Conservation (phyloP, 2,329 filamentous ascomycete species). For the Claviceps purpurea region DNA sequence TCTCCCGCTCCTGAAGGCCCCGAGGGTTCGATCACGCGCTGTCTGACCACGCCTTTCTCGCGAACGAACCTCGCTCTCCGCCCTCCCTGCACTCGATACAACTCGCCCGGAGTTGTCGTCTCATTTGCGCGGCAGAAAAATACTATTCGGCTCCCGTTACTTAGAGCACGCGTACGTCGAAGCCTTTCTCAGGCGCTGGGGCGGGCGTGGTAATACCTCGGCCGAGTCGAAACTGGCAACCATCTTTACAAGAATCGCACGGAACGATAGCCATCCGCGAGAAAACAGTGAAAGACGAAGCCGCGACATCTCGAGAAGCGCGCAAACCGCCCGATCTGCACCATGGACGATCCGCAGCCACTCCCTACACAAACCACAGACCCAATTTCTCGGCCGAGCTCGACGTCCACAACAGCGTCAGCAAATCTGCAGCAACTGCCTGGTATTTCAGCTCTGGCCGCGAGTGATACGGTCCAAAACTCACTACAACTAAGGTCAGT, state of each 20-base stretch:
- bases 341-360: conserved; percentile 33
- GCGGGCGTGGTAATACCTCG: not conserved
- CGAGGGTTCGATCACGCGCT: not conserved
- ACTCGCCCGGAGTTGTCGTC: not conserved
- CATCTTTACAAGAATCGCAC: not conserved
- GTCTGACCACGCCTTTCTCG: not conserved
- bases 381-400: conserved; percentile 35
- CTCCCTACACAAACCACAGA: conserved; percentile 29
- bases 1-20: too few species aligned
- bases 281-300: not conserved
- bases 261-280: not conserved
- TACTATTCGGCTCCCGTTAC: too few species aligned
- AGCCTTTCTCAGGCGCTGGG: not conserved
- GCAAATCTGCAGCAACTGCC: conserved; percentile 30
- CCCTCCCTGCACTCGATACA: not conserved
- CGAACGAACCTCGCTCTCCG: not conserved
- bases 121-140: not conserved
- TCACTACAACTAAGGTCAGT: conserved; percentile 35
- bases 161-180: too few species aligned
- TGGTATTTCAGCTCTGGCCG: conserved; percentile 31
- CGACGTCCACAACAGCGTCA: conserved; percentile 33
- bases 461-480: conserved; percentile 24
- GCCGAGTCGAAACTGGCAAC: not conserved
- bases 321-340: conserved; percentile 9
- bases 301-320: not conserved